Percentiles rank a stretch among this genome's conserved stretches.
phyloP scores from a whole-genome alignment of 1,284 basidiomycete species.

The Naganishia sp. region DNA sequence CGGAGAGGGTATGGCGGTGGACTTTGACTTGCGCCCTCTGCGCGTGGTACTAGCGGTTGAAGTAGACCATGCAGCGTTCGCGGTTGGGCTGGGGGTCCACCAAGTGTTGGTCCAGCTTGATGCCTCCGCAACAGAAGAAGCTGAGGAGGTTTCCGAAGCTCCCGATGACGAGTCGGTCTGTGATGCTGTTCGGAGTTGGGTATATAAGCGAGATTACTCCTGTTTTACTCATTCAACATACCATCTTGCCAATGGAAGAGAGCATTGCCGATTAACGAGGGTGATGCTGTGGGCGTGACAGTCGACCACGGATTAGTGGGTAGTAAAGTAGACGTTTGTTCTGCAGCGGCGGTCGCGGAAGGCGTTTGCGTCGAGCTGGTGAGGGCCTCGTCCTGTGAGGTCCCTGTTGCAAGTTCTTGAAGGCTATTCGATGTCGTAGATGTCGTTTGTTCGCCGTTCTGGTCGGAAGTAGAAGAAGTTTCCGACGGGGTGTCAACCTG shows the following conservation, averaged over 20 bases:
- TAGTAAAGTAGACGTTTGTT: constrained; percentile 1
- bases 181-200: background rate
- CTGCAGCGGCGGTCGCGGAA: constrained; percentile 10
- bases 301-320: constrained; percentile 23
- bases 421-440: background rate
- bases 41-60: constrained; percentile 12
- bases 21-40: constrained; percentile 7
- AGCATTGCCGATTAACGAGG: constrained; percentile 22
- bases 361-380: constrained; percentile 3
- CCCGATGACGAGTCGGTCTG: background rate
- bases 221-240: background rate
- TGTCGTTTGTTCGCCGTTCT: too few species aligned
- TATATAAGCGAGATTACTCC: background rate
- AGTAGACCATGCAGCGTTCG: constrained; percentile 2
- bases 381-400: background rate
- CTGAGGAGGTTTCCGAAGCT: background rate
- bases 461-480: too few species aligned
- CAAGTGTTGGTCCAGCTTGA: constrained; percentile 25
- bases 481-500: constrained; percentile 8
- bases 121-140: background rate
- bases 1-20: background rate
- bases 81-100: constrained; percentile 17
- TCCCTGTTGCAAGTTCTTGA: background rate
- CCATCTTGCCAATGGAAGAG: constrained; percentile 27
- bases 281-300: constrained; percentile 19